Evolutionary conservation across 441 rosid species (phyloP).

Genomic region (Heliophila coronopifolia): DNA sequence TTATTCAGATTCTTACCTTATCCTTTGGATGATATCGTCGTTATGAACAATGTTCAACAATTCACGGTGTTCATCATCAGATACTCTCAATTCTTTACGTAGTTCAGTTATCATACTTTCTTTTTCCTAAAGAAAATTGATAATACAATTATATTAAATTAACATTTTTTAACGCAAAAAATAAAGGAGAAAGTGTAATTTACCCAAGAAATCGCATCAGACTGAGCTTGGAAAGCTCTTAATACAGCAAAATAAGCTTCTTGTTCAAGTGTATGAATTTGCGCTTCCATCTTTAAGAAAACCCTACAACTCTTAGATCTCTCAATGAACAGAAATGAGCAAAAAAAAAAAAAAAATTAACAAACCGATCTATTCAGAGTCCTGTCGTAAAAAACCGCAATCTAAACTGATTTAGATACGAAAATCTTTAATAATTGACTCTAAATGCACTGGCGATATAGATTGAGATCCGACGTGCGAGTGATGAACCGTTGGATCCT

Average conservation of each 20-base stretch:
- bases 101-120: conserved; percentile 89
- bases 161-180: conserved; percentile 5
- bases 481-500: too few species aligned
- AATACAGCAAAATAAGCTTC: conserved; percentile 88
- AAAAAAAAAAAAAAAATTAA: too few species aligned
- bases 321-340: too few species aligned
- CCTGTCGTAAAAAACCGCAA: too few species aligned
- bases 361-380: too few species aligned
- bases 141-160: too few species aligned
- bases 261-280: conserved; percentile 87
- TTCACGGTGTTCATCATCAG: conserved; percentile 94
- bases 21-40: conserved; percentile 68
- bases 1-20: conserved; percentile 45
- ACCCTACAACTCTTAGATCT: too few species aligned
- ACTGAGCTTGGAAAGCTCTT: conserved; percentile 95
- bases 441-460: too few species aligned
- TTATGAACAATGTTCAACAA: conserved; percentile 68
- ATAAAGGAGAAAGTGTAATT: conserved; percentile 13
- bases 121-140: conserved; percentile 57
- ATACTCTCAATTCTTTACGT: conserved; percentile 89
- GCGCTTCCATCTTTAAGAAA: conserved; percentile 93
- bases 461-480: too few species aligned
- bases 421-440: too few species aligned
- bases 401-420: too few species aligned
- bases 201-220: conserved; percentile 98